Evolutionary conservation across 2,329 filamentous ascomycete genomes (phyloP), one percentile per base, ranked within the genome.

Genomic region (Sordariomycetes sp.): DNA sequence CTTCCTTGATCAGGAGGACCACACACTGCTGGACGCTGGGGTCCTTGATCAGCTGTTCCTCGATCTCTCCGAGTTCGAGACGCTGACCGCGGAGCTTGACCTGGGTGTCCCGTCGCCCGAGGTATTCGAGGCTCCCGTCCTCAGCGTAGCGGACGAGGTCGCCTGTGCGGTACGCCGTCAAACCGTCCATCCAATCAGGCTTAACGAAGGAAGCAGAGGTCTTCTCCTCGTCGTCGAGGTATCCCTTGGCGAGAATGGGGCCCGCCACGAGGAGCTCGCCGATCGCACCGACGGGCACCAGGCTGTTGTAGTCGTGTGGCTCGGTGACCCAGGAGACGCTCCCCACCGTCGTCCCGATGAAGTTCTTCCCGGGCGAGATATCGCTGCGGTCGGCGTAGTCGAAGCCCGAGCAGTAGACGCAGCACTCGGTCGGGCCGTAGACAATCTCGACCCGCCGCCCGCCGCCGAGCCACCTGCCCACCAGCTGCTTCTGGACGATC

Each of bases 61-160:
- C 78, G 7, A 80, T 77, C 62, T 80, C 78, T 0, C 75, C 74
- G n/a, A 85, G 73, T 68, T 85, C 88, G 55, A 87, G 79, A 57
- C 85, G 74, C 62, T 82, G 85, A 25, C 88, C 88, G 11, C 78
- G 75, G 32, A 88, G 70, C 69, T 89, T 89, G 58, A 87, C 79
- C 67, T 86, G 85, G 18, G 79, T 79, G 64, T 88, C 86, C 62
- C 83, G 85, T 54, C 86, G 76, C 16, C 84, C 83, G 43, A 85
- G 72, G 60, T 82, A 85, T 7, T 77, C 60, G 18, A 69, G 53
- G 0, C 53, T 63, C 0, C 66, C 66, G 11, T 68, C 66, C 10
- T 62, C 54, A 24, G 61, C 61, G 6, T 54, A 46, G 1, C 61
- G 63, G 1, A 62, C 64, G 3, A 64, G 52, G 51, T 64, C 64